phyloP scores from a whole-genome alignment of 371 early-diverging fungal species.

The Apophysomyces sp. region DNA sequence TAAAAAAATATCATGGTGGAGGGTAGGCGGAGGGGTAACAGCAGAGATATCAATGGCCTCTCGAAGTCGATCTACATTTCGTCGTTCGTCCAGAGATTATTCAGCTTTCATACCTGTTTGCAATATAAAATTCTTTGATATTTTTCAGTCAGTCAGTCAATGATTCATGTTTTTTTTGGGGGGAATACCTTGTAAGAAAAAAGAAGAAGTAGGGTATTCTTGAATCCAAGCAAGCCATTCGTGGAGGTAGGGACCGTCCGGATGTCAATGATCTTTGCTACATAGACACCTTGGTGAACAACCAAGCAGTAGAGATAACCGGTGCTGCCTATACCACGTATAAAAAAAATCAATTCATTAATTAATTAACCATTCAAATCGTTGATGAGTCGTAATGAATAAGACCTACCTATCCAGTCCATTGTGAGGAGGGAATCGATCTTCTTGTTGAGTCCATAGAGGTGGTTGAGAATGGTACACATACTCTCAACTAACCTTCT shows the following conservation, averaged over 20 bases:
- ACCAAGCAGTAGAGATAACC: not conserved
- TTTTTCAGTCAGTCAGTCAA: conserved; percentile 13
- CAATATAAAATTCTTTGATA: conserved; percentile 4
- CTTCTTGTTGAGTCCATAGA: no score
- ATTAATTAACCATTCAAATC: not conserved
- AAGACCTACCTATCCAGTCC: no score
- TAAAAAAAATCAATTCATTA: not conserved
- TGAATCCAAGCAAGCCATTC: not conserved
- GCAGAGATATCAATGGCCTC: conserved; percentile 10
- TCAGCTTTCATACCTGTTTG: conserved; percentile 1
- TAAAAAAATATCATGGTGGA: conserved; percentile 9
- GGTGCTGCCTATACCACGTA: not conserved
- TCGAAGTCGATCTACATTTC: conserved; percentile 6
- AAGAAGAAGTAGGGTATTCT: no score
- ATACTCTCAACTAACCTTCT: no score
- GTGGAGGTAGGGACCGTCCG: not conserved
- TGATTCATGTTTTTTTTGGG: not conserved
- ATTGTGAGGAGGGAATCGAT: no score
- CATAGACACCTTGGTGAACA: not conserved
- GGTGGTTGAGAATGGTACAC: no score
- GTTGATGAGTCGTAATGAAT: no score
- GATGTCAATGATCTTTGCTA: not conserved
- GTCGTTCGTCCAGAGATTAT: conserved; percentile 3
- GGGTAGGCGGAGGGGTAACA: conserved; percentile 1
- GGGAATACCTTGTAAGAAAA: no score